Evolutionary conservation across 306 rosid genomes (phyloP).

Genomic region (Echinosophora koreensis): DNA sequence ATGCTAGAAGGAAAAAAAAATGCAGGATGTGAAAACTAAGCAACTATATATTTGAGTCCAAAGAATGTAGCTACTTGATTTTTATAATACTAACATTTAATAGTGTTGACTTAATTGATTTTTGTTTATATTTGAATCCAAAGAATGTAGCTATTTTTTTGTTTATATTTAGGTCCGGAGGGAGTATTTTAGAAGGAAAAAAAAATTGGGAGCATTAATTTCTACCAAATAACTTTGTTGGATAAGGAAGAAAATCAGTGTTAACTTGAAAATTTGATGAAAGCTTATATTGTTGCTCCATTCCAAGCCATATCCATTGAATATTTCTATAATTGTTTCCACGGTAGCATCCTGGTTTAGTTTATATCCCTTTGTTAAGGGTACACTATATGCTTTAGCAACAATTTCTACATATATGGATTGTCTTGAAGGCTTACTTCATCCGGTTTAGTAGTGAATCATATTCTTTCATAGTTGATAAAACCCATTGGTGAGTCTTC

Average conservation of each 20-base stretch:
- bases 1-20: too few relatives aligned
- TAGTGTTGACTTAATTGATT: too few relatives aligned
- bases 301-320: conserved; percentile 11
- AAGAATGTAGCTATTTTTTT: too few relatives aligned
- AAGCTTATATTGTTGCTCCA: neutral
- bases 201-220: too few relatives aligned
- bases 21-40: too few relatives aligned
- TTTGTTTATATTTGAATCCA: too few relatives aligned
- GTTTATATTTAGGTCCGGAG: too few relatives aligned
- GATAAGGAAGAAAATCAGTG: conserved; percentile 2
- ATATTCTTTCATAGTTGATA: neutral
- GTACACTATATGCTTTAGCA: conserved; percentile 10
- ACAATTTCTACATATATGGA: neutral
- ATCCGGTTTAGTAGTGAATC: conserved; percentile 22
- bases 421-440: conserved; percentile 5
- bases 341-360: conserved; percentile 15
- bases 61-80: too few relatives aligned
- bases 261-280: neutral
- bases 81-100: too few relatives aligned
- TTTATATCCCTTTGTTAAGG: conserved; percentile 24
- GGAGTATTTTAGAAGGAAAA: too few relatives aligned
- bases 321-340: conserved; percentile 16
- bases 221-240: neutral
- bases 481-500: conserved; percentile 23
- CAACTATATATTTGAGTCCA: too few relatives aligned